Base-by-base conservation (phyloP, 495 filamentous ascomycete genomes). In the Saxophila tyrrhenica region DNA sequence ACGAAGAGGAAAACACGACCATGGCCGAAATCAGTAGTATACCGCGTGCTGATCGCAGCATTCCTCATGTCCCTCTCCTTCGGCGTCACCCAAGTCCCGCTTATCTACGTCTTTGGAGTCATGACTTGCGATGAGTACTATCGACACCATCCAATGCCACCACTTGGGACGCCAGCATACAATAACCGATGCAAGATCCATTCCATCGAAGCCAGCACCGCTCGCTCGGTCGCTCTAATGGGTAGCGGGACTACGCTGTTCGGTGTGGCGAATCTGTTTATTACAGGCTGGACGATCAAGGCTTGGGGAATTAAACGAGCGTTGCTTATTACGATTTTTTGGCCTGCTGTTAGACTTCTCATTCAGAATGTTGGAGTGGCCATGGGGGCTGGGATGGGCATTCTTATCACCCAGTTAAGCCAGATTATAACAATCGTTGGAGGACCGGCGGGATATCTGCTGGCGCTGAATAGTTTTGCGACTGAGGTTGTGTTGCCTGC, bases 111-210 rank as follows among this genome's bases (percentile, higher is more conserved):
- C 16, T 79, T 81, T 52, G 72, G 75, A 41, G 58, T 78, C 19
- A 79, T 81, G 77, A 73, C 73, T 51, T 81, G 78, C 63, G 74
- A 80, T 43, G 70, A 72, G 47, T 81, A 75, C 63, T 81, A 79
- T 63, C 67, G 63, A 15, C 67, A 74, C 69, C 77, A 25, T 68
- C 64, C 5, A 67, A 56, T 29, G 23, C 58, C 15, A 65, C 68
- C 15, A 21, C 58, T 29, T 62, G 68, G 22, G 17, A 25, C 25
- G 5, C 68, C 74, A 45, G 48, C 15, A 16, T 52, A 22, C 35
- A 43, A 52, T 17, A 2, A 24, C 10, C 71, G 74, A 13, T 81
- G 78, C 55, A 63, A 58, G 25, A 64, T 68, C 21, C 68, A 68
- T 20, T 68, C 72, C 48, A 78, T 81, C 50, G 70, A 76, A 22